Evolutionary conservation across 768 basidiomycete genomes (phyloP), one percentile per base, ranked within the genome.

Genomic region (Calocera viscosa): DNA sequence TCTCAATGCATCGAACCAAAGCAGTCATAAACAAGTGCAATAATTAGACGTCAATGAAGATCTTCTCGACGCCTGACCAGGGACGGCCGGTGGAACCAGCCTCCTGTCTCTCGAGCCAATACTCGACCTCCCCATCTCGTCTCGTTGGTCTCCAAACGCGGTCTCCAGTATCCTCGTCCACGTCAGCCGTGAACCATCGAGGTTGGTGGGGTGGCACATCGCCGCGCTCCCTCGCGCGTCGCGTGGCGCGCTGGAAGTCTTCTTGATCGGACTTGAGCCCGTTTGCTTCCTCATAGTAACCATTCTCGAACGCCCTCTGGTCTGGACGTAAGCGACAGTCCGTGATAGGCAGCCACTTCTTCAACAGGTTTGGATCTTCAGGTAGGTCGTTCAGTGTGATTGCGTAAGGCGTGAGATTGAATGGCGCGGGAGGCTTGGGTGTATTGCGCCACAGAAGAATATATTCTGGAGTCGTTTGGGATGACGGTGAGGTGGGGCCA

Each of bases 401-500:
- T 0, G 95, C 94, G 74, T 88, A 98, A 0, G 94, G 94, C 0
- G 94, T 95, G 24, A 98, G 83, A 76, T 96, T 96, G 81, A 97
- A 98, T 0, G 94, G 95, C 12, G 88, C 86, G 0, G 81, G 82
- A 0, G 80, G 78, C 73, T 96, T 96, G 66, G 86, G 84, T 24
- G 91, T 91, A 77, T 97, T 98, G 68, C 90, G 82, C 94, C 94
- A 98, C 1, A 97, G 82, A 0, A 95, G 81, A 68, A 94, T 82
- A 75, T 90, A 90, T 72, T 91, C 88, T 16, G 84, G 83, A 43
- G 83, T 76, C 64, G 77, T 72, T 26, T 78, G 77, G n/a, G 79
- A 76, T 38, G 75, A 73, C 16, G 82, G 75, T 2, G 80, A 79
- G 53, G 73, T 69, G 47, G 82, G 78, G 16, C 79, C 76, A 14